Evolutionary conservation across 441 rosid genomes (phyloP).

Genomic region (Croton laevigatus): DNA sequence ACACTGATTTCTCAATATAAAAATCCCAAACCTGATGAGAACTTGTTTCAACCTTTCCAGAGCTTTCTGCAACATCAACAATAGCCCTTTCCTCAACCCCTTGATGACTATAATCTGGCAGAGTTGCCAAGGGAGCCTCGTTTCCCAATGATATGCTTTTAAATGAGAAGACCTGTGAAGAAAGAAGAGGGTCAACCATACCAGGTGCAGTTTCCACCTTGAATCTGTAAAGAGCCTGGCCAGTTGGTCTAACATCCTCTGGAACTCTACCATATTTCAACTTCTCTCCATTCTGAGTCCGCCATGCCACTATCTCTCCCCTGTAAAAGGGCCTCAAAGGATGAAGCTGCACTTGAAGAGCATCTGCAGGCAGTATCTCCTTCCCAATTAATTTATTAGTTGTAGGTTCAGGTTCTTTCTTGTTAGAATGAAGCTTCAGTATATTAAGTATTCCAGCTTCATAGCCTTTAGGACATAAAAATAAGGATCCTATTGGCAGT

Average conservation of each 20-base stretch:
- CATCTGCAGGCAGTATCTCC: slow-evolving; percentile 83
- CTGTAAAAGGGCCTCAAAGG: slow-evolving; percentile 92
- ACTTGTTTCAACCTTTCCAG: slow-evolving; percentile 43
- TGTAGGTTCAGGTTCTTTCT: slow-evolving; percentile 45
- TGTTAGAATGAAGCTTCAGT: slow-evolving; percentile 59
- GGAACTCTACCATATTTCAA: slow-evolving; percentile 94
- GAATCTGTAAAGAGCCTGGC: slow-evolving; percentile 85
- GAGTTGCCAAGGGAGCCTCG: slow-evolving; percentile 42
- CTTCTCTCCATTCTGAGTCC: slow-evolving; percentile 74
- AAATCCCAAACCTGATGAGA: slow-evolving; percentile 59
- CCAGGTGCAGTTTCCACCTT: slow-evolving; percentile 83
- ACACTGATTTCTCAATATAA: not conserved
- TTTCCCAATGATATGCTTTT: slow-evolving; percentile 56
- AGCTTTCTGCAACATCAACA: slow-evolving; percentile 45
- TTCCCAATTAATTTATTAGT: slow-evolving; percentile 56
- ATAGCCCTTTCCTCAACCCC: slow-evolving; percentile 31
- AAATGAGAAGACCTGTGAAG: slow-evolving; percentile 97
- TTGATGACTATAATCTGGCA: slow-evolving; percentile 31
- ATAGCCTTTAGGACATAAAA: slow-evolving; percentile 79
- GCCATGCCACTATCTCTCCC: slow-evolving; percentile 97
- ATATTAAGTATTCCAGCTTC: slow-evolving; percentile 57
- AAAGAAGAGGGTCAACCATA: slow-evolving; percentile 60
- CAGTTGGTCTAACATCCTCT: slow-evolving; percentile 92
- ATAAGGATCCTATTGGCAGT: slow-evolving; percentile 74
- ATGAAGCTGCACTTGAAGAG: slow-evolving; percentile 84